Evolutionary conservation across 2,329 filamentous ascomycete species (phyloP).

Genomic region (Aurifilum marmelostoma): DNA sequence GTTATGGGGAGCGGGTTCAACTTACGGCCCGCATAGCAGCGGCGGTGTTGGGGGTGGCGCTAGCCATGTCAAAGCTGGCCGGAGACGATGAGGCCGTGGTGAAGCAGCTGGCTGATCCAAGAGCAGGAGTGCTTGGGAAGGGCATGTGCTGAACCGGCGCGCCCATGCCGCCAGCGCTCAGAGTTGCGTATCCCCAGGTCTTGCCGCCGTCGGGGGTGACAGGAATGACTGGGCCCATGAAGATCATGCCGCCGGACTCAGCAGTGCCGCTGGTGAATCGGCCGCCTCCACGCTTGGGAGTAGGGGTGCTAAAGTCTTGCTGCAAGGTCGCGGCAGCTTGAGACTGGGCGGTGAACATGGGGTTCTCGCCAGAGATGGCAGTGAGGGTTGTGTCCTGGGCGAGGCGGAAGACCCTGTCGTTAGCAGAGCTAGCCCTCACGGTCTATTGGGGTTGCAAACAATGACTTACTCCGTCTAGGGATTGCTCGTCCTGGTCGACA

Average conservation of each 20-base stretch:
- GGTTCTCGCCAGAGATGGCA: not conserved
- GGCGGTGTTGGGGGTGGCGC: not conserved
- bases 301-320: not conserved
- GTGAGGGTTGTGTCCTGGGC: not conserved
- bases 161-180: not conserved
- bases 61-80: slow-evolving; percentile 4
- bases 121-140: not conserved
- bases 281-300: not conserved
- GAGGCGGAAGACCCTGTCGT: not conserved
- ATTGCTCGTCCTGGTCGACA: not conserved
- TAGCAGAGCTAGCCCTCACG: not conserved
- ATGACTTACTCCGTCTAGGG: not conserved
- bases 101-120: not conserved
- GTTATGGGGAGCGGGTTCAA: not conserved
- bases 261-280: not conserved
- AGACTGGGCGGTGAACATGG: no score
- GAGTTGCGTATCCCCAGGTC: not conserved
- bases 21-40: not conserved
- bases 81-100: slow-evolving; percentile 9
- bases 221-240: not conserved
- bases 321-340: slow-evolving; percentile 5
- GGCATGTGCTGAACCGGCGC: not conserved
- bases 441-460: not conserved
- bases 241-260: not conserved
- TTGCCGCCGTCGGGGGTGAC: slow-evolving; percentile 4